Evolutionary conservation across 2,329 filamentous ascomycete species (phyloP).

Genomic region (Fusarium nelsonii): DNA sequence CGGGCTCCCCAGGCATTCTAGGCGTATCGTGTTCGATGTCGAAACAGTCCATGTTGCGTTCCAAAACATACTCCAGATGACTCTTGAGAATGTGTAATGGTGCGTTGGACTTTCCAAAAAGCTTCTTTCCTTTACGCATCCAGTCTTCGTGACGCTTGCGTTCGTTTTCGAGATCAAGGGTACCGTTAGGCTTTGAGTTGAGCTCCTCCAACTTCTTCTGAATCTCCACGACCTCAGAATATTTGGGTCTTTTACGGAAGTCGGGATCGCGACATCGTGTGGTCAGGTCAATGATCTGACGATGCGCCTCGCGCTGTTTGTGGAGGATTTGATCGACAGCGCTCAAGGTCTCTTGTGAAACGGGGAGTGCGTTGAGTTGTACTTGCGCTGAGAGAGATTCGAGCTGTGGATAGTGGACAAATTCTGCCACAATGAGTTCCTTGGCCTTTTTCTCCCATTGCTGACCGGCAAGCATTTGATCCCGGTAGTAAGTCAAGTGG

Average conservation of each 20-base stretch:
- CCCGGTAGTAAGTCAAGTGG: conserved; percentile 79
- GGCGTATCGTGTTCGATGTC: conserved; percentile 87
- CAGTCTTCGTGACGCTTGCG: conserved; percentile 97
- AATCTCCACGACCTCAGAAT: conserved; percentile 89
- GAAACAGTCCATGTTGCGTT: conserved; percentile 91
- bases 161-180: conserved; percentile 92
- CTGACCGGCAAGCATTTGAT: conserved; percentile 81
- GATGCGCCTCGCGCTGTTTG: conserved; percentile 94
- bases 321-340: conserved; percentile 91
- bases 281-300: conserved; percentile 85
- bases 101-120: conserved; percentile 98
- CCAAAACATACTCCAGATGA: conserved; percentile 93
- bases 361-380: conserved; percentile 75
- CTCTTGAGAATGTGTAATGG: conserved; percentile 94
- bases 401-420: conserved; percentile 92
- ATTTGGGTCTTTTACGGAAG: conserved; percentile 83
- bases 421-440: conserved; percentile 91
- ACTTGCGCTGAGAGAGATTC: conserved; percentile 92
- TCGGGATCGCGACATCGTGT: conserved; percentile 81
- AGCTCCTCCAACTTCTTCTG: conserved; percentile 88
- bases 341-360: conserved; percentile 82
- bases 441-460: conserved; percentile 94
- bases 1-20: conserved; percentile 89
- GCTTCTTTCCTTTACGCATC: conserved; percentile 98
- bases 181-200: conserved; percentile 92